Evolutionary conservation across 129 eudicot genomes (phyloP).

Genomic region (Helichrysum umbraculigerum): DNA sequence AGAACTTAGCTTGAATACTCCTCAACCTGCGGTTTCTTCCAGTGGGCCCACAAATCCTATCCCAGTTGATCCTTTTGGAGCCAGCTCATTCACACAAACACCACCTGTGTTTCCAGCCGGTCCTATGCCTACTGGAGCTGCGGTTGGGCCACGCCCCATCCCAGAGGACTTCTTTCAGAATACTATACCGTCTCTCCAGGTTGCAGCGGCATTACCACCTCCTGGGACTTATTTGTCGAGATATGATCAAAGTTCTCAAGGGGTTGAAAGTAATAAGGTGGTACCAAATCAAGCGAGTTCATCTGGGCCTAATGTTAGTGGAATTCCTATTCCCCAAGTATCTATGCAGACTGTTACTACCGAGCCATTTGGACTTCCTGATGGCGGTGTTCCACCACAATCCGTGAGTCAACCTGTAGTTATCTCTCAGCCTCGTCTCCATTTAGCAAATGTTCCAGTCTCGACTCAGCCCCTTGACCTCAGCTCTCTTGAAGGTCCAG

Average conservation of each 20-base stretch:
- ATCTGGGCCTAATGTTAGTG: conserved; percentile 47
- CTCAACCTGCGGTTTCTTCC: conserved; percentile 52
- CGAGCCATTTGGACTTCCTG: conserved; percentile 80
- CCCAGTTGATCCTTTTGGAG: conserved; percentile 70
- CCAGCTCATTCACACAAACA: conserved; percentile 51
- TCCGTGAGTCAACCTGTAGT: conserved; percentile 49
- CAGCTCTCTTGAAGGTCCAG: conserved; percentile 86
- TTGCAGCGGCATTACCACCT: conserved; percentile 89
- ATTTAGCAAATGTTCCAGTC: conserved; percentile 39
- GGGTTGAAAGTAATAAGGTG: conserved; percentile 41
- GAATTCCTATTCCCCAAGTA: conserved; percentile 71
- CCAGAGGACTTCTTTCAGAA: conserved; percentile 99
- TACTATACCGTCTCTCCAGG: conserved; percentile 87
- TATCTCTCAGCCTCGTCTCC: conserved; percentile 50
- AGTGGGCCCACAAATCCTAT: conserved; percentile 38
- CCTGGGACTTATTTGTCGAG: conserved; percentile 78
- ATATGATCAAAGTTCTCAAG: conserved; percentile 68
- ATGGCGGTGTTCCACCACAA: conserved; percentile 91
- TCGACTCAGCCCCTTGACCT: conserved; percentile 89
- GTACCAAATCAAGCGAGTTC: conserved; percentile 46
- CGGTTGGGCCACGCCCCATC: conserved; percentile 77
- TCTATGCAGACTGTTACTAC: conserved; percentile 52
- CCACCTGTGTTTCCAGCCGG: conserved; percentile 50
- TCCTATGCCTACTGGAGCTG: conserved; percentile 56
- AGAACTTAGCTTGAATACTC: conserved; percentile 53